phyloP scores from a whole-genome alignment of 768 basidiomycete genomes.

The Lactifluus piperatus region DNA sequence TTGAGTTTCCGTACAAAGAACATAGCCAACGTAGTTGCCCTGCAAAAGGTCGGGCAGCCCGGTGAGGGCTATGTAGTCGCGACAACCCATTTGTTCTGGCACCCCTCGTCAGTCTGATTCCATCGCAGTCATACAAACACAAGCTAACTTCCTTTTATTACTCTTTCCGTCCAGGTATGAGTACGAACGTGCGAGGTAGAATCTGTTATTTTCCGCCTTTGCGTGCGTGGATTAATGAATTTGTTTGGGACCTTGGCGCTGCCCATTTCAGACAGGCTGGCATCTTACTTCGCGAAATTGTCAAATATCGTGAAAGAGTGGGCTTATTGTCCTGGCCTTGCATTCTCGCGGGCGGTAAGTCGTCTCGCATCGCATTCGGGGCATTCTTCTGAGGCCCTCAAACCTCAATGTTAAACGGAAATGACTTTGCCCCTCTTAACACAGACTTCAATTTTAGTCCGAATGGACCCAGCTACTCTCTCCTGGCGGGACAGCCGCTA shows the following conservation, averaged over 20 bases:
- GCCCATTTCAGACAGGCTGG: constrained; percentile 53
- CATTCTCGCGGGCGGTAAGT: constrained; percentile 73
- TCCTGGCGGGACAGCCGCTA: constrained; percentile 58
- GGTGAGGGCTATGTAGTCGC: constrained; percentile 60
- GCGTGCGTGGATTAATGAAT: background rate
- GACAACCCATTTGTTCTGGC: constrained; percentile 95
- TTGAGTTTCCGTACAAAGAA: constrained; percentile 69
- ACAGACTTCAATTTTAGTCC: constrained; percentile 90
- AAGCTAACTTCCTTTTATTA: background rate
- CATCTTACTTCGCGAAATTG: constrained; percentile 60
- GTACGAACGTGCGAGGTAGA: constrained; percentile 77
- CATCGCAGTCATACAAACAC: background rate
- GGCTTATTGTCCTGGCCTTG: constrained; percentile 57
- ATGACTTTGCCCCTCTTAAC: background rate
- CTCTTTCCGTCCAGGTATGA: constrained; percentile 40
- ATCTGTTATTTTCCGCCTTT: background rate
- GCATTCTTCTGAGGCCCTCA: background rate
- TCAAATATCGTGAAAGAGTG: constrained; percentile 43
- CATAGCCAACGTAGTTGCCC: constrained; percentile 65
- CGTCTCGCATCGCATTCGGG: background rate
- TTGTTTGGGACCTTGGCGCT: background rate
- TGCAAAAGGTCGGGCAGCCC: constrained; percentile 37
- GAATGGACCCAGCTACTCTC: constrained; percentile 70
- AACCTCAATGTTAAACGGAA: background rate
- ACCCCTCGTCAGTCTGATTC: constrained; percentile 56